Conservation (phyloP, 257 asterid species). For the Catharanthus roseus region DNA sequence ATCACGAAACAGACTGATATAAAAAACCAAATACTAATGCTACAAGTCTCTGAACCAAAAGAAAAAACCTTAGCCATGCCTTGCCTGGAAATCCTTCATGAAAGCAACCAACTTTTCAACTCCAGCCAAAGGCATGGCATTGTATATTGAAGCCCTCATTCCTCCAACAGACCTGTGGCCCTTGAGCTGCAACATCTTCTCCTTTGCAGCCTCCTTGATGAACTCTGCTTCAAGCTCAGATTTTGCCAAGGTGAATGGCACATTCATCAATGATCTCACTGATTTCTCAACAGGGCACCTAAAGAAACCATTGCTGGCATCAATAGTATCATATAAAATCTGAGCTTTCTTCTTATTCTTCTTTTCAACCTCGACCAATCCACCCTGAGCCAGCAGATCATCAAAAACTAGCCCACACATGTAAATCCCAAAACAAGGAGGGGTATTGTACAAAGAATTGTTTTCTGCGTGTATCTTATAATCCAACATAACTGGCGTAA, state of each 20-base stretch:
- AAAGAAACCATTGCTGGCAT: constrained; percentile 70
- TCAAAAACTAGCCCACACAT: constrained; percentile 93
- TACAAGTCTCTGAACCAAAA: constrained; percentile 6
- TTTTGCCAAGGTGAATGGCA: constrained; percentile 76
- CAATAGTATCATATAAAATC: constrained; percentile 68
- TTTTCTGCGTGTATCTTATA: constrained; percentile 89
- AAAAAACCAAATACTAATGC: not conserved
- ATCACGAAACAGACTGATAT: not conserved
- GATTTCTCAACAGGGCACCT: constrained; percentile 80
- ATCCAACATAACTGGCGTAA: constrained; percentile 83
- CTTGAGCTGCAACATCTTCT: constrained; percentile 95
- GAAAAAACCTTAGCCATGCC: constrained; percentile 37
- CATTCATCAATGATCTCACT: constrained; percentile 92
- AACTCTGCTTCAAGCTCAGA: constrained; percentile 83
- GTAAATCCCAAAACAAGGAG: constrained; percentile 89
- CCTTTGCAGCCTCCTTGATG: constrained; percentile 83
- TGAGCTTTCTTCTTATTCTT: constrained; percentile 66
- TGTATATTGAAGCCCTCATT: constrained; percentile 96
- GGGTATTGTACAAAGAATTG: constrained; percentile 81
- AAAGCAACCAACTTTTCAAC: constrained; percentile 83
- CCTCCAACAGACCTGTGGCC: constrained; percentile 97
- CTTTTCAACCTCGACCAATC: constrained; percentile 72
- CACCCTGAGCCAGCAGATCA: constrained; percentile 84
- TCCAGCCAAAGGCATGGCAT: constrained; percentile 94
- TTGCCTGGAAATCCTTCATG: constrained; percentile 95